Evolutionary conservation across 495 filamentous ascomycete genomes (phyloP).

Genomic region (Aspergillus nidulans): DNA sequence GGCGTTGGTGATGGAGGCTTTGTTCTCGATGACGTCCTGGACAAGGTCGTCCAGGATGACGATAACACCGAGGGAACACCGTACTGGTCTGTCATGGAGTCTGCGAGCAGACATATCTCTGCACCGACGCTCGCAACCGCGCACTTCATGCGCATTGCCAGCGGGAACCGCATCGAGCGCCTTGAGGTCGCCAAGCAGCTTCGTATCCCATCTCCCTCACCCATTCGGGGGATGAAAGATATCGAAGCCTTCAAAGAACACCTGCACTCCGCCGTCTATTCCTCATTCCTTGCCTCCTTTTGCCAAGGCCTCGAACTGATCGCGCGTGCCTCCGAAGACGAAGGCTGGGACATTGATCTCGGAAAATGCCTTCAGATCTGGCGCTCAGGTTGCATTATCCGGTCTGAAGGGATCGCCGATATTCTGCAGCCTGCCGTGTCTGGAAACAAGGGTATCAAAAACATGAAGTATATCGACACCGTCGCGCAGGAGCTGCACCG

Average conservation of each 20-base stretch:
- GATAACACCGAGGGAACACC: conserved; percentile 65
- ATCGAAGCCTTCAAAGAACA: conserved; percentile 52
- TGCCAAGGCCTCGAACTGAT: conserved; percentile 67
- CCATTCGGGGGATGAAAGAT: conserved; percentile 37
- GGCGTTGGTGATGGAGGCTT: conserved; percentile 23
- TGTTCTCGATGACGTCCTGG: conserved; percentile 62
- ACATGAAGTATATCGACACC: conserved; percentile 43
- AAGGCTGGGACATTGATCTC: conserved; percentile 61
- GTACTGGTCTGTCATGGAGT: conserved; percentile 58
- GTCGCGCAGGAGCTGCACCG: conserved; percentile 53
- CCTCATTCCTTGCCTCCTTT: conserved; percentile 58
- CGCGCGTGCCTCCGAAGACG: conserved; percentile 52
- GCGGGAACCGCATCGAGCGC: conserved; percentile 42
- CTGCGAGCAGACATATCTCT: conserved; percentile 57
- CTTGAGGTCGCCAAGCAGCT: conserved; percentile 38
- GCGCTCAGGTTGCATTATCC: conserved; percentile 71
- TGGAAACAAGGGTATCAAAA: conserved; percentile 20
- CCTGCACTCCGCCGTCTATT: conserved; percentile 58
- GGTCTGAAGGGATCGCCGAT: conserved; percentile 61
- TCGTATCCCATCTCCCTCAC: conserved; percentile 38
- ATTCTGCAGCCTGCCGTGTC: conserved; percentile 47
- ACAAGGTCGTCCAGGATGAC: conserved; percentile 74
- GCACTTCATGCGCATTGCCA: conserved; percentile 64
- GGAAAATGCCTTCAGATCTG: conserved; percentile 61
- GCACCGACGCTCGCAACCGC: conserved; percentile 60